Evolutionary conservation across 2,329 filamentous ascomycete species (phyloP), one percentile per base, ranked within the genome.

Genomic region (Penicillium sp.): DNA sequence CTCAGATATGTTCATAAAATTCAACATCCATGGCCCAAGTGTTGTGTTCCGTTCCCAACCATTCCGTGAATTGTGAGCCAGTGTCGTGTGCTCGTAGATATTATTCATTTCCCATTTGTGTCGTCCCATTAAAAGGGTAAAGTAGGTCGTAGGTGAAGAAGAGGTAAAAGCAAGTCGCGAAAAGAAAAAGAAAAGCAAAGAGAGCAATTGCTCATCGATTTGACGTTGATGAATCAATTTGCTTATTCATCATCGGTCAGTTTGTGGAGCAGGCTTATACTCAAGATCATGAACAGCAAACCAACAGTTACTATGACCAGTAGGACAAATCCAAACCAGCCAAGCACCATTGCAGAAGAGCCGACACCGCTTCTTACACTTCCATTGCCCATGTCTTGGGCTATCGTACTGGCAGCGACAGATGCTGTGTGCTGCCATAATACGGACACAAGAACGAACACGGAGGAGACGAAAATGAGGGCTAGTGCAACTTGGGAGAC

Each of bases 251-350:
- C 77, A 58, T 80, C 78, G 4, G 77, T 78, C 63, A 80, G 66
- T 67, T 88, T 82, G 65, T 85, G 82, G 62, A 97, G 78, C 54
- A 96, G 82, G 64, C 87, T 84, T 71, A 97, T 94, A 77, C 91
- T 97, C 73, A 97, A 78, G 68, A 97, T 96, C 91, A 97, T 97
- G 69, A 97, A 89, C 60, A 99, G 79, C 74, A 97, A 62, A 53
- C 93, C 94, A 69, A 97, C 94, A 46, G 93, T 97, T 50, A 97
- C 93, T 59, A 97, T 88, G 67, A 99, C 96, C 62, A 99, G 82
- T 50, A 97, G 75, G 22, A 90, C 88, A 70, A 99, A 97, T 40
- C 90, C 90, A 76, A 99, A 97, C 94, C 94, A 99, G 56, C 94
- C 94, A 69, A 99, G 82, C 17, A 97, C 90, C 90, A 99, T 97